These are phyloP conservation scores for Ensete ventricosum DNA, from an alignment of 176 grass and related monocot species.

Conservation along the genomic window DNA sequence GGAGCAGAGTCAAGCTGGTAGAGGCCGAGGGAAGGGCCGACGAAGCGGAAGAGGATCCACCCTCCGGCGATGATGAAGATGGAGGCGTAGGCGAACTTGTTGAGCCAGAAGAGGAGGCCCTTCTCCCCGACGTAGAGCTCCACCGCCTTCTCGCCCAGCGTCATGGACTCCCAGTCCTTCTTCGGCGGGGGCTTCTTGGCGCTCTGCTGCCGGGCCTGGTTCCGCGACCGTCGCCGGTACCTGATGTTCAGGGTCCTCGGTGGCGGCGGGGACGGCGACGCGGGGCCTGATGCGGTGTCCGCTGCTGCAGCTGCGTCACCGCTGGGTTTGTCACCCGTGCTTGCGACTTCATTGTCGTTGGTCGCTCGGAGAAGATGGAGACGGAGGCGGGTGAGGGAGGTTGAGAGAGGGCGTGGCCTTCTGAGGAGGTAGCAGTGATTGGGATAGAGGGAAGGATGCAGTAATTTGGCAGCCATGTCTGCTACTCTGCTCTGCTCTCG, in stretches of 20 bases:
- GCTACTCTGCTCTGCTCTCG: background rate
- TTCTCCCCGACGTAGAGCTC: slow-evolving; percentile 90
- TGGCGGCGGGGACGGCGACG: slow-evolving; percentile 21
- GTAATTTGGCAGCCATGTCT: slow-evolving; percentile 1
- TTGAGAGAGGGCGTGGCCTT: background rate
- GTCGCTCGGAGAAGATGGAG: slow-evolving; percentile 3
- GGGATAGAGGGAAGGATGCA: background rate
- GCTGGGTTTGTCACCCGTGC: slow-evolving; percentile 2
- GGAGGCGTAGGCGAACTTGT: slow-evolving; percentile 89
- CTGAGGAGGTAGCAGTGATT: background rate
- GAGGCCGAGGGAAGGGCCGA: slow-evolving; percentile 56
- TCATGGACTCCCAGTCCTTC: slow-evolving; percentile 90
- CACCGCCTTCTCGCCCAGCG: slow-evolving; percentile 54
- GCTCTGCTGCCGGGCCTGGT: slow-evolving; percentile 6
- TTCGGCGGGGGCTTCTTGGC: slow-evolving; percentile 8
- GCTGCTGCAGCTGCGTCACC: slow-evolving; percentile 2
- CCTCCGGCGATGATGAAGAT: slow-evolving; percentile 71
- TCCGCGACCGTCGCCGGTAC: slow-evolving; percentile 32
- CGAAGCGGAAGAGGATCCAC: slow-evolving; percentile 92
- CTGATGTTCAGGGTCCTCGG: slow-evolving; percentile 32
- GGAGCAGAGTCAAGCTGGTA: slow-evolving; percentile 81
- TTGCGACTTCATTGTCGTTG: background rate
- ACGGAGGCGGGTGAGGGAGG: background rate
- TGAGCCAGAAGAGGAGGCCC: slow-evolving; percentile 84
- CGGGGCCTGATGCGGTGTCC: slow-evolving; percentile 16